Evolutionary conservation across 352 stramenopile species (phyloP).

Genomic region (Elongisporangium prolatum): DNA sequence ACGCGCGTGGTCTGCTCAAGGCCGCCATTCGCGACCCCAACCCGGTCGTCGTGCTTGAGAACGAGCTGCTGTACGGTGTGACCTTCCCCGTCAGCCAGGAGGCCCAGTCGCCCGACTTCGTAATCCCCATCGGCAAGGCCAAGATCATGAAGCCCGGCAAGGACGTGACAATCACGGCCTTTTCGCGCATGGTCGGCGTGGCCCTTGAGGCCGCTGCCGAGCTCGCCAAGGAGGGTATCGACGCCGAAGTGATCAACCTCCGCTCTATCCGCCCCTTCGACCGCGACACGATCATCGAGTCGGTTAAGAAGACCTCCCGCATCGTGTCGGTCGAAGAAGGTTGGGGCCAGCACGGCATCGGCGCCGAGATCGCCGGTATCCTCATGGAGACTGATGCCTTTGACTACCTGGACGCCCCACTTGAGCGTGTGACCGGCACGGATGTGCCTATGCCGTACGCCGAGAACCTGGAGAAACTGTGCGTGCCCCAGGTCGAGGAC

Average conservation of each 20-base stretch:
- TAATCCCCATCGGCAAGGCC: slow-evolving; percentile 98
- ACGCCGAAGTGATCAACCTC: slow-evolving; percentile 94
- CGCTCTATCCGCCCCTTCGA: slow-evolving; percentile 96
- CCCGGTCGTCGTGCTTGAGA: slow-evolving; percentile 98
- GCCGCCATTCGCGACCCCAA: slow-evolving; percentile 99
- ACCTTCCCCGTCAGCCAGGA: slow-evolving; percentile 98
- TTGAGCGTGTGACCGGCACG: slow-evolving; percentile 96
- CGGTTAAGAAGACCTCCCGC: slow-evolving; percentile 98
- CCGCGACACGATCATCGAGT: slow-evolving; percentile 95
- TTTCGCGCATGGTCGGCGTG: slow-evolving; percentile 95
- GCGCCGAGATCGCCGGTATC: slow-evolving; percentile 96
- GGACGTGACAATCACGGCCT: slow-evolving; percentile 98
- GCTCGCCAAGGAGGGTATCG: slow-evolving; percentile 94
- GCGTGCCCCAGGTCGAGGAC: slow-evolving; percentile 94
- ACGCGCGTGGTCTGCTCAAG: slow-evolving; percentile 99
- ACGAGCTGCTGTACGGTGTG: slow-evolving; percentile 98
- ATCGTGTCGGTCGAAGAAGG: slow-evolving; percentile 98
- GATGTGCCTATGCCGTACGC: slow-evolving; percentile 99
- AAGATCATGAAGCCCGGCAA: slow-evolving; percentile 97
- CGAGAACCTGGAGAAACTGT: slow-evolving; percentile 93
- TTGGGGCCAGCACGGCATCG: slow-evolving; percentile 96
- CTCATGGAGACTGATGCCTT: slow-evolving; percentile 98
- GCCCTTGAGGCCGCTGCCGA: slow-evolving; percentile 95
- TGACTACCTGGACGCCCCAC: slow-evolving; percentile 98
- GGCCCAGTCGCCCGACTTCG: slow-evolving; percentile 96